Base-by-base conservation (phyloP, 805 yeast species). In the Wickerhamiella azymoides region DNA sequence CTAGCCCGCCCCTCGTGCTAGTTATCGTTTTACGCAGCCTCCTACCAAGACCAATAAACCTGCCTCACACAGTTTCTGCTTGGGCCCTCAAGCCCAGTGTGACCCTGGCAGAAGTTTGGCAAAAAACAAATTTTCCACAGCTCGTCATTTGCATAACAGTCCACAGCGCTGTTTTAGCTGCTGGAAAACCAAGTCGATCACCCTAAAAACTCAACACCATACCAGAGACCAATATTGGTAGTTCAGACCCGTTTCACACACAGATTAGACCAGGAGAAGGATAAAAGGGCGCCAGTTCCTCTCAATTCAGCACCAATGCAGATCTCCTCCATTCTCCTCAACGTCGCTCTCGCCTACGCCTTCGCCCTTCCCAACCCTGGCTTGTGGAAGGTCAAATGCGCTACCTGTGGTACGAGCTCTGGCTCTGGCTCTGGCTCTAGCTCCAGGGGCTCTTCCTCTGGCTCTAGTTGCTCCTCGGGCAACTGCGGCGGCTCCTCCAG, bases 291-390 rank as follows among this genome's bases (percentile, higher is more conserved):
- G 14, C 25, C 35, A 16, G 18, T 2, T 13, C 35, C 35, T n/a
- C 18, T 32, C 35, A 39, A 25, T 39, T 27, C 35, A 10, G 8
- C 25, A 39, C 35, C 30, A 39, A 39, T 39, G 41, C 41, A 39
- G 18, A 16, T 16, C 41, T 39, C 41, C 10, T 10, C 35, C 11
- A 16, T 39, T 14, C 25, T 39, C 14, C 30, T 16, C 41, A 26
- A 30, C 30, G 5, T 39, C 13, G 41, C 41, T 14, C 25, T 39
- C 25, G 41, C 41, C 33, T 16, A 39, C 17, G 41, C 41, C 10
- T 17, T 39, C 19, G 41, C 41, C 19, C 6, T 39, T 19, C 41
- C 41, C 9, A 25, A 16, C 25, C 9, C 16, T 30, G 33, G 16
- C 16, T 4, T 5, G 24, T 30, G 33, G 33, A n/a, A n/a, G 5